phyloP scores from a whole-genome alignment of 441 rosid genomes.

The Francoa sonchifolia region DNA sequence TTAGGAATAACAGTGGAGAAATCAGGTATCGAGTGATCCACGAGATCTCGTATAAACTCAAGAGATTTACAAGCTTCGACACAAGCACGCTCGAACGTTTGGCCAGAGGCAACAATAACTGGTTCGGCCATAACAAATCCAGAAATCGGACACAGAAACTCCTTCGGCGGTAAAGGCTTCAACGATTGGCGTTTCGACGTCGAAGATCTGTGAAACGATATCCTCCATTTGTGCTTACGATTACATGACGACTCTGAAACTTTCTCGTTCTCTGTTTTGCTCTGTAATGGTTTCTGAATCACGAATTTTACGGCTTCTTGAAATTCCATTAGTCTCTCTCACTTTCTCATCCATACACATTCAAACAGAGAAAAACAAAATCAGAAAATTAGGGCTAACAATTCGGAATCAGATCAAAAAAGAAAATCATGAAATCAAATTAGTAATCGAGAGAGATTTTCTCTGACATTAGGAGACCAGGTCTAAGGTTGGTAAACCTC shows the following conservation, averaged over 20 bases:
- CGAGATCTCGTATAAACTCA: conserved; percentile 28
- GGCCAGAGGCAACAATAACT: conserved; percentile 81
- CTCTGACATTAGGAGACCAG: too few species aligned
- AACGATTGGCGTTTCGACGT: conserved; percentile 7
- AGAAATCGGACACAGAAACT: conserved; percentile 69
- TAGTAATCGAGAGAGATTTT: too few species aligned
- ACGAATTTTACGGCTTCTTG: conserved; percentile 55
- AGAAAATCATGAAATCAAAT: too few species aligned
- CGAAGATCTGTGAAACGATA: conserved; percentile 28
- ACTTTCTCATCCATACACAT: too few species aligned
- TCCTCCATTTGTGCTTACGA: conserved; percentile 34
- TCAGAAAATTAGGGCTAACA: too few species aligned
- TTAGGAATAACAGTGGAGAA: conserved; percentile 71
- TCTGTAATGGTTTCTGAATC: conserved; percentile 17
- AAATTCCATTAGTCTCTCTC: conserved; percentile 37
- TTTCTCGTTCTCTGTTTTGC: conserved; percentile 4
- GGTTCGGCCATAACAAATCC: conserved; percentile 71
- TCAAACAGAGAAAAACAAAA: too few species aligned
- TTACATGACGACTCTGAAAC: background rate
- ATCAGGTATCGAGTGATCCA: conserved; percentile 29
- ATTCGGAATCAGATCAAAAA: background rate
- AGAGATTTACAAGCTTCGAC: conserved; percentile 50
- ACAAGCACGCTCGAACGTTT: conserved; percentile 62
- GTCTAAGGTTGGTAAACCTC: too few species aligned
- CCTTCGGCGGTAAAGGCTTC: conserved; percentile 24